Percentiles rank a stretch among this genome's conserved stretches.
Evolutionary conservation across 768 basidiomycete species (phyloP).

Genomic region (Panus rudis): DNA sequence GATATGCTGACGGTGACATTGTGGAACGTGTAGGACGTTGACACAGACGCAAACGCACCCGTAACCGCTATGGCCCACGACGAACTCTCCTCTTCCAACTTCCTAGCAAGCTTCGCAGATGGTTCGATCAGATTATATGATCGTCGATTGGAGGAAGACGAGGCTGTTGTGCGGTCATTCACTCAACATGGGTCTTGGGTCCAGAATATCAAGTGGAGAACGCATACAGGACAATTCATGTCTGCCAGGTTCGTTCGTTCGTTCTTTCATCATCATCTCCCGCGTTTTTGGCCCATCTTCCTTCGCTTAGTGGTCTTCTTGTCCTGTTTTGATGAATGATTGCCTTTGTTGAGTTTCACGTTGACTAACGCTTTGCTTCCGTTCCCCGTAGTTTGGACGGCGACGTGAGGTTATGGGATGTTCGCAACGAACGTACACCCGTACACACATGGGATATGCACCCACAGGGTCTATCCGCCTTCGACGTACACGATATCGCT

Average conservation of each 20-base stretch:
- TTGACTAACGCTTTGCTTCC: not conserved
- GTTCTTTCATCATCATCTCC: not conserved
- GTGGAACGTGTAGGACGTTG: slow-evolving; percentile 63
- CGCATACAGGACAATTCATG: slow-evolving; percentile 59
- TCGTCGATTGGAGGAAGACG: slow-evolving; percentile 76
- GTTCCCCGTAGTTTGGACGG: slow-evolving; percentile 64
- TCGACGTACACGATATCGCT: slow-evolving; percentile 81
- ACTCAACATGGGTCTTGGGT: slow-evolving; percentile 79
- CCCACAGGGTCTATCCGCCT: slow-evolving; percentile 67
- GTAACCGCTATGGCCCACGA: slow-evolving; percentile 83
- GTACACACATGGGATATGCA: slow-evolving; percentile 58
- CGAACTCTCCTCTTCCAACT: slow-evolving; percentile 64
- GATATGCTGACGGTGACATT: no score
- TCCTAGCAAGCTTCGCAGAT: slow-evolving; percentile 89
- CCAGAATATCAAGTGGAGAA: slow-evolving; percentile 83
- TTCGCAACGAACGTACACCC: slow-evolving; percentile 56
- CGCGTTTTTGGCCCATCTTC: not conserved
- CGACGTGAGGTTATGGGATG: slow-evolving; percentile 87
- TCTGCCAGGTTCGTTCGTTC: slow-evolving; percentile 81
- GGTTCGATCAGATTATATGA: slow-evolving; percentile 89
- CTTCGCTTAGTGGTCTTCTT: not conserved
- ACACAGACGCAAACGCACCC: slow-evolving; percentile 85
- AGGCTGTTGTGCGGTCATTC: slow-evolving; percentile 76
- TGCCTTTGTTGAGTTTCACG: not conserved
- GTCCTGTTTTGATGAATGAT: not conserved